Percentiles rank a stretch among this genome's conserved stretches.
phyloP scores from a whole-genome alignment of 768 basidiomycete species.

The Tricholoma sp. region DNA sequence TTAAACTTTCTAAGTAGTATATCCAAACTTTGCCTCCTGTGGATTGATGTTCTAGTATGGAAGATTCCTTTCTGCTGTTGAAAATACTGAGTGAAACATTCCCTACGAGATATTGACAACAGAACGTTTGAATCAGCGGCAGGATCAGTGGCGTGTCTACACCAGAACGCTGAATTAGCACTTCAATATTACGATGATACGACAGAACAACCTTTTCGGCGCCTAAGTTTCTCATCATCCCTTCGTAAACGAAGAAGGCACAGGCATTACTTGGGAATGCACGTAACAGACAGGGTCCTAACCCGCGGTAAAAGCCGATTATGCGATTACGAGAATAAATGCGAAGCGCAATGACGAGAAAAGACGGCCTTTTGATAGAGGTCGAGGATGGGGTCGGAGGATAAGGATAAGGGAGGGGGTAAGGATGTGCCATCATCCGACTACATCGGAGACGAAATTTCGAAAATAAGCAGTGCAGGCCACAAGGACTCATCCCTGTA shows the following conservation, averaged over 20 bases:
- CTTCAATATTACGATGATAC: neutral
- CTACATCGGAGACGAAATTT: conserved; percentile 25
- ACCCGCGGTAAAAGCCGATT: conserved; percentile 58
- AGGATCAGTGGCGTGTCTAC: conserved; percentile 42
- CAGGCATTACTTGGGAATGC: conserved; percentile 79
- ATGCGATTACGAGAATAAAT: conserved; percentile 51
- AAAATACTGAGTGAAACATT: neutral
- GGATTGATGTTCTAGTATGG: neutral
- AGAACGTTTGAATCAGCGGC: too few relatives aligned
- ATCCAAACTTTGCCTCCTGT: neutral
- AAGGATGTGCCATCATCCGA: conserved; percentile 61
- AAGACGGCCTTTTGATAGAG: conserved; percentile 36
- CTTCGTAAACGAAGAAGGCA: conserved; percentile 77
- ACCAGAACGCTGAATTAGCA: conserved; percentile 10
- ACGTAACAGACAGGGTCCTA: conserved; percentile 61
- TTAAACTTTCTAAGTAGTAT: neutral
- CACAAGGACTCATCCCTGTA: conserved; percentile 1
- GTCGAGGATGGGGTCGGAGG: conserved; percentile 16
- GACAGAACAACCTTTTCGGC: conserved; percentile 54
- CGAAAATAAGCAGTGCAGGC: conserved; percentile 3
- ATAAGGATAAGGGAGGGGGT: conserved; percentile 38
- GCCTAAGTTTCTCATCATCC: conserved; percentile 56
- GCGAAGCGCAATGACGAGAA: conserved; percentile 42
- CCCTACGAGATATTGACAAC: too few relatives aligned
- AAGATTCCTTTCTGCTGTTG: neutral